Evolutionary conservation across 1,284 basidiomycete genomes (phyloP), one percentile per base, ranked within the genome.

Genomic region (Ceratobasidium sp.): DNA sequence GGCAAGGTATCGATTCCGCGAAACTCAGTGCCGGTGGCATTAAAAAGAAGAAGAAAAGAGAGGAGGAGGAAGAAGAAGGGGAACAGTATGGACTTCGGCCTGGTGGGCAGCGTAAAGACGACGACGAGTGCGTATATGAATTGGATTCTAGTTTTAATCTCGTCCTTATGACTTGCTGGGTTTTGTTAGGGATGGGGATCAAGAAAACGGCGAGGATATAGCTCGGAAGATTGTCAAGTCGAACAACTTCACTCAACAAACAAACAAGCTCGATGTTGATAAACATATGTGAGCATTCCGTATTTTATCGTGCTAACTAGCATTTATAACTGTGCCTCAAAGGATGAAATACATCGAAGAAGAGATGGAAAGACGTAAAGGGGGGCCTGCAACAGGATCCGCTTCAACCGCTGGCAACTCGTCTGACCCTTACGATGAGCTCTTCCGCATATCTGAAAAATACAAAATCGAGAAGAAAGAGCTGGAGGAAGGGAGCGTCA

Each of bases 311-410:
- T 13, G 1, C 53, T 8, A 1, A 6, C 24, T 43, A 6, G 5
- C 34, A 68, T 39, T 72, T 46, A 64, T 29, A 16, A 6, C 19
- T 31, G 58, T 8, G n/a, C 8, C 31, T 27, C 24, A 0, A 79
- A 98, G 96, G 96, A 96, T 98, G 93, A 93, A 91, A 1, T 98
- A 97, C 79, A 98, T 98, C 74, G 97, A 98, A 80, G 89, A 92
- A 79, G 98, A 98, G 81, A 86, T 99, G 79, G 90, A 88, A 79
- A 88, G 94, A 61, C 90, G 90, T n/a, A 87, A 89, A 77, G 88
- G 86, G 64, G 85, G 86, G 22, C 84, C 83, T 29, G 77, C 79
- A 9, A 86, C 88, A 11, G 84, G 82, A 11, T 79, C 86, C 19
- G 83, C 85, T 34, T 80, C 82, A 58, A 83, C 86, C 37, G 80